phyloP scores from a whole-genome alignment of 1,139 yeast species.

The Meyerozyma sp. region DNA sequence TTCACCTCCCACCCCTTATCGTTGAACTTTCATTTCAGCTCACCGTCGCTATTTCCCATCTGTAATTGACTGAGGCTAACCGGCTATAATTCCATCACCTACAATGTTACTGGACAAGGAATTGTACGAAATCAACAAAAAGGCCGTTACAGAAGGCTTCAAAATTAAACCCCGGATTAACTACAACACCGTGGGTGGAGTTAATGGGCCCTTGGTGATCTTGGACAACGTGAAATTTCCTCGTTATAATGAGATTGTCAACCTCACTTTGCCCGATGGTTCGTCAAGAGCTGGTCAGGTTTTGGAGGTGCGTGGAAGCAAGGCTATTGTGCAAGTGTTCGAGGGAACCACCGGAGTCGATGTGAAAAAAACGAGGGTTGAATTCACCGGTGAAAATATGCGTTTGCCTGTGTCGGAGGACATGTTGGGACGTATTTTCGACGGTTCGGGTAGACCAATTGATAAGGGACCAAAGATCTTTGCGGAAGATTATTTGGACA shows the following conservation, averaged over 20 bases:
- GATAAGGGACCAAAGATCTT: conserved; percentile 98
- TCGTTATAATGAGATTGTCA: conserved; percentile 92
- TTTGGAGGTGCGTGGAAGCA: conserved; percentile 91
- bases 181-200: conserved; percentile 96
- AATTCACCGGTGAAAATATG: conserved; percentile 91
- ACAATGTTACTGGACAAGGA: conserved; percentile 49
- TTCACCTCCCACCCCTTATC: neutral
- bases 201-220: conserved; percentile 96
- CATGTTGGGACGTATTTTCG: conserved; percentile 94
- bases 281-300: conserved; percentile 94
- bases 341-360: conserved; percentile 98
- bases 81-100: neutral
- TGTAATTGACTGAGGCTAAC: neutral
- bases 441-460: conserved; percentile 98
- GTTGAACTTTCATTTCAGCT: neutral
- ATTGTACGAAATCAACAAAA: conserved; percentile 74
- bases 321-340: conserved; percentile 97
- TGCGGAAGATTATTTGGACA: conserved; percentile 97
- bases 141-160: conserved; percentile 89
- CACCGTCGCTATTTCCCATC: neutral
- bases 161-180: conserved; percentile 83
- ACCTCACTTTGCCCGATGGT: conserved; percentile 94
- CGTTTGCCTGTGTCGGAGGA: conserved; percentile 96
- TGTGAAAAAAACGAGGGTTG: conserved; percentile 94
- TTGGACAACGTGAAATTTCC: conserved; percentile 96